Percentiles rank a stretch among this genome's conserved stretches.
These are phyloP conservation scores for Cryptococcus hybrid DNA, from an alignment of 1,284 basidiomycete species.

Conservation along the genomic window DNA sequence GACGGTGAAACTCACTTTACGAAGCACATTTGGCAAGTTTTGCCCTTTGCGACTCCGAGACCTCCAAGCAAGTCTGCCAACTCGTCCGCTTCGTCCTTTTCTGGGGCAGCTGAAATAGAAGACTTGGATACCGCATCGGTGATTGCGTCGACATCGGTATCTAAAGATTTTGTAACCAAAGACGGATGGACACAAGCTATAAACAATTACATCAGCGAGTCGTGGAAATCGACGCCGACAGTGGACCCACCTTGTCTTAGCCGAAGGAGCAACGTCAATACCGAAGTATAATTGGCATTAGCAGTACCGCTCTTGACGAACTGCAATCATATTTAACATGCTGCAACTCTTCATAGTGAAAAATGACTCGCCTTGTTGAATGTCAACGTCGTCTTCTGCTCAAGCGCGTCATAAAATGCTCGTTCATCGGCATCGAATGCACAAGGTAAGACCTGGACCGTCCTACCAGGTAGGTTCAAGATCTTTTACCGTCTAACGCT, in stretches of 20 bases:
- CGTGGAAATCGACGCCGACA: neutral
- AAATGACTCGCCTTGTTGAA: slow-evolving; percentile 59
- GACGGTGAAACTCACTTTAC: slow-evolving; percentile 55
- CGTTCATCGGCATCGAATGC: slow-evolving; percentile 70
- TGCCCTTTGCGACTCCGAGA: slow-evolving; percentile 60
- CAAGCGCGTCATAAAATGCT: slow-evolving; percentile 76
- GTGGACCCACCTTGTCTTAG: slow-evolving; percentile 72
- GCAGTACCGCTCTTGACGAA: slow-evolving; percentile 59
- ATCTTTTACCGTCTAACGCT: slow-evolving; percentile 72
- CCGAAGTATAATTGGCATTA: slow-evolving; percentile 74
- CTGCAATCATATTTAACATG: slow-evolving; percentile 14
- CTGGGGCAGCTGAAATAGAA: slow-evolving; percentile 43
- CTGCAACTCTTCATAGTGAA: neutral
- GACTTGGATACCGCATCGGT: slow-evolving; percentile 57
- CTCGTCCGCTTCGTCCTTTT: slow-evolving; percentile 63
- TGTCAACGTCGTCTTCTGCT: slow-evolving; percentile 67
- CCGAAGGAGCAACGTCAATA: slow-evolving; percentile 77
- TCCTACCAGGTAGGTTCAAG: slow-evolving; percentile 76
- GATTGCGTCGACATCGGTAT: slow-evolving; percentile 67
- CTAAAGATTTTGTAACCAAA: slow-evolving; percentile 72
- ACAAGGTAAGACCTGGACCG: slow-evolving; percentile 70
- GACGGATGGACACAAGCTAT: slow-evolving; percentile 85
- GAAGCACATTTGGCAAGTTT: slow-evolving; percentile 74
- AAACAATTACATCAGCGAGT: neutral
- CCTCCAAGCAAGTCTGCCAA: slow-evolving; percentile 72